Percentiles rank a stretch among this genome's conserved stretches.
Conservation (phyloP, 176 grass and related monocot species). For the Cenchrus americanus region DNA sequence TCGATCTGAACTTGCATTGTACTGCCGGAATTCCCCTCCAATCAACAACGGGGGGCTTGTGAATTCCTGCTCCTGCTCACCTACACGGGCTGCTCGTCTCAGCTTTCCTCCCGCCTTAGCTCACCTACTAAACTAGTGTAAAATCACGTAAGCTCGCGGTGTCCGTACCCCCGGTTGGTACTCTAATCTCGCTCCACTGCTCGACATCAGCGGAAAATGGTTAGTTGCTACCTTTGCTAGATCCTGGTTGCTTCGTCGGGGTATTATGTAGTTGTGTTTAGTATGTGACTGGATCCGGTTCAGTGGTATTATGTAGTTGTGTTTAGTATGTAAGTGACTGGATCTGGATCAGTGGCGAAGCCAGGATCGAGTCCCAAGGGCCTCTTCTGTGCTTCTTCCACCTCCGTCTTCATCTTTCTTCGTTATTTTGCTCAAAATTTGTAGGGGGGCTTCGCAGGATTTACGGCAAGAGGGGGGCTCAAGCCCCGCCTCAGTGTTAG, state of each 20-base stretch:
- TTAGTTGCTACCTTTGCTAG: not conserved
- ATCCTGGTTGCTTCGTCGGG: not conserved
- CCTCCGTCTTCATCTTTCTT: too few relatives aligned
- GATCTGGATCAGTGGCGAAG: too few relatives aligned
- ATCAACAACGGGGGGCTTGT: conserved; percentile 2
- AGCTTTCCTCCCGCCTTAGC: conserved; percentile 50
- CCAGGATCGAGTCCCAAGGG: too few relatives aligned
- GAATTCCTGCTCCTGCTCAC: conserved; percentile 47
- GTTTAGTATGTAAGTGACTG: not conserved
- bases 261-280: not conserved
- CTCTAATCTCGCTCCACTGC: not conserved
- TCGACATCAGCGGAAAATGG: not conserved
- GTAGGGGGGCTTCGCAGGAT: too few relatives aligned
- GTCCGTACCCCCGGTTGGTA: conserved; percentile 10
- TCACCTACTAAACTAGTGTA: conserved; percentile 45
- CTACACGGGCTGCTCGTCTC: conserved; percentile 42
- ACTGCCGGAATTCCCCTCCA: not conserved
- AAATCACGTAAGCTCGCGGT: not conserved
- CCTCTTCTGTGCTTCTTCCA: too few relatives aligned
- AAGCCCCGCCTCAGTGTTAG: too few relatives aligned
- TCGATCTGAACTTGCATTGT: not conserved
- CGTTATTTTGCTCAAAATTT: too few relatives aligned
- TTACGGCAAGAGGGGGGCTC: too few relatives aligned
- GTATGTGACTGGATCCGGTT: not conserved
- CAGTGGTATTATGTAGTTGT: not conserved